Percentiles rank a stretch among this genome's conserved stretches.
These are phyloP conservation scores for Aspergillus piperis DNA, from an alignment of 2,329 filamentous ascomycete genomes.

Conservation along the genomic window DNA sequence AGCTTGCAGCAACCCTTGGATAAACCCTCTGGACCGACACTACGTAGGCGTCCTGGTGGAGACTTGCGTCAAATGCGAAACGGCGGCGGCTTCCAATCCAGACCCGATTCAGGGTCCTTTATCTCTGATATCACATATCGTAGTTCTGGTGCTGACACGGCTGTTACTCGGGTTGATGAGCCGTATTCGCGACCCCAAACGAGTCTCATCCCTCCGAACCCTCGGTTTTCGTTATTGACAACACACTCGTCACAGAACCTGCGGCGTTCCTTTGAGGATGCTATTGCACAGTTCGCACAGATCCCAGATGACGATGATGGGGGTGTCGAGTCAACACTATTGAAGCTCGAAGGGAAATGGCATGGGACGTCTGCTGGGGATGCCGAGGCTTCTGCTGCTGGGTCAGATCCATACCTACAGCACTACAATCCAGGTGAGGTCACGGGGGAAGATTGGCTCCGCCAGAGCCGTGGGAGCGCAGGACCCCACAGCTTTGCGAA, in stretches of 20 bases:
- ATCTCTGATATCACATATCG: conserved; percentile 39
- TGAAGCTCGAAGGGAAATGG: conserved; percentile 89
- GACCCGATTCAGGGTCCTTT: conserved; percentile 37
- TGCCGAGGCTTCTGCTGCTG: neutral
- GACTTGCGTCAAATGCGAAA: conserved; percentile 70
- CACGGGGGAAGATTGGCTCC: conserved; percentile 10
- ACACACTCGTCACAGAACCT: conserved; percentile 60
- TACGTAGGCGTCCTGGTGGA: conserved; percentile 73
- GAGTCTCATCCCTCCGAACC: conserved; percentile 34
- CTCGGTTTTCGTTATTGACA: conserved; percentile 46
- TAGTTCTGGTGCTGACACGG: conserved; percentile 29
- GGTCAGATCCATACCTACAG: conserved; percentile 1
- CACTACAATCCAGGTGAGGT: neutral
- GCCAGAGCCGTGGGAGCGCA: conserved; percentile 6
- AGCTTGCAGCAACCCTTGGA: conserved; percentile 15
- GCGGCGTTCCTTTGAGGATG: conserved; percentile 77
- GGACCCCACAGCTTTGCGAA: neutral
- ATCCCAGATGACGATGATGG: conserved; percentile 88
- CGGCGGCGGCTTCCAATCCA: conserved; percentile 61
- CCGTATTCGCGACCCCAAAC: conserved; percentile 27
- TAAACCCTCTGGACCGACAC: conserved; percentile 49
- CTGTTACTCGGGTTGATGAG: conserved; percentile 18
- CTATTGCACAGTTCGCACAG: conserved; percentile 81
- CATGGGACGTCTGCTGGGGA: conserved; percentile 12
- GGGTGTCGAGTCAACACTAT: conserved; percentile 85